Evolutionary conservation across 495 filamentous ascomycete species (phyloP).

Genomic region (Penicillium bovifimosum): DNA sequence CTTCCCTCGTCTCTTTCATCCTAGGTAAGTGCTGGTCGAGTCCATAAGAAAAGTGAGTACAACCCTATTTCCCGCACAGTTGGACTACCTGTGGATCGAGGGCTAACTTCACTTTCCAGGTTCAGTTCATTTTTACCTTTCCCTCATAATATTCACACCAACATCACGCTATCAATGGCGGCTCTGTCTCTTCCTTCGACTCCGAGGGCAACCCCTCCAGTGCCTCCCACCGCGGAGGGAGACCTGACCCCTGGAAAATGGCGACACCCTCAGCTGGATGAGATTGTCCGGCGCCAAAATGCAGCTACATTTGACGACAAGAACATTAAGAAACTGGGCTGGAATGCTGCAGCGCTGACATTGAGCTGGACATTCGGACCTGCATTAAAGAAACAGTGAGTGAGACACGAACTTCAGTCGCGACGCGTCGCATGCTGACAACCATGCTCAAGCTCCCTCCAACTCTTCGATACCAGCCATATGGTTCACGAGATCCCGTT

Average conservation of each 20-base stretch:
- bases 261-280: slow-evolving; percentile 75
- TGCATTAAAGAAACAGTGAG: slow-evolving; percentile 36
- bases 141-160: not conserved
- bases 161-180: slow-evolving; percentile 28
- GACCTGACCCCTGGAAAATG: slow-evolving; percentile 71
- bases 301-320: slow-evolving; percentile 65
- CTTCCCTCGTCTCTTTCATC: not conserved
- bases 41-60: slow-evolving; percentile 9
- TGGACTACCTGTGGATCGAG: not conserved
- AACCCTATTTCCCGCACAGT: not conserved
- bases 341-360: slow-evolving; percentile 55
- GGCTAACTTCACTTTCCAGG: not conserved
- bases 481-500: slow-evolving; percentile 37
- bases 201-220: slow-evolving; percentile 54
- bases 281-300: slow-evolving; percentile 70
- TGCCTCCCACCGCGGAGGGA: slow-evolving; percentile 40
- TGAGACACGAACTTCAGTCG: not conserved
- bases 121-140: slow-evolving; percentile 1
- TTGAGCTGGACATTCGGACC: slow-evolving; percentile 38
- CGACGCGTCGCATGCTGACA: slow-evolving; percentile 1
- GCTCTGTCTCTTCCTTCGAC: slow-evolving; percentile 46
- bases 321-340: slow-evolving; percentile 58
- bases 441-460: slow-evolving; percentile 18
- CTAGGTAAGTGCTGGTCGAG: slow-evolving; percentile 14
- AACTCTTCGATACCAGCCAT: slow-evolving; percentile 17